Conservation (phyloP, 306 rosid species). For the Abrus pulchellus region DNA sequence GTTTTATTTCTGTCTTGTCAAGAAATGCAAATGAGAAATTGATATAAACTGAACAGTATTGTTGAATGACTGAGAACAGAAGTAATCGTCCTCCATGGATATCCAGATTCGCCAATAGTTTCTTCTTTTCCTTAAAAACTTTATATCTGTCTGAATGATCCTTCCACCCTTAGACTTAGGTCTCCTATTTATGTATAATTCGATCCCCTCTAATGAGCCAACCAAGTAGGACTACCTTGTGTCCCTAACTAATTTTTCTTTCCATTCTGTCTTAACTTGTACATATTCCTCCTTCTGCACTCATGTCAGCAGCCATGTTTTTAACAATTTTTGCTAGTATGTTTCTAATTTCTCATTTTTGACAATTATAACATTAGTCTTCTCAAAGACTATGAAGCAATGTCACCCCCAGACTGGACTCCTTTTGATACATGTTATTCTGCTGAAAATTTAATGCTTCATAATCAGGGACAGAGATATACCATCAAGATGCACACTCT, state of each 20-base stretch:
- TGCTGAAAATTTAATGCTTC: background rate
- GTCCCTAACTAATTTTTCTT: background rate
- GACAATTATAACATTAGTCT: background rate
- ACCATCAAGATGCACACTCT: constrained; percentile 9
- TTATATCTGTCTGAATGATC: background rate
- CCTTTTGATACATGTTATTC: constrained; percentile 1
- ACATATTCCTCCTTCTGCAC: background rate
- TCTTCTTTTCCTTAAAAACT: background rate
- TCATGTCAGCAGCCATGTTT: background rate
- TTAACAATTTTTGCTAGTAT: background rate
- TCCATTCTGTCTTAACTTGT: background rate
- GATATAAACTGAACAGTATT: background rate
- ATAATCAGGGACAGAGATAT: background rate
- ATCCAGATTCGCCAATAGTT: background rate
- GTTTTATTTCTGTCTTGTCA: background rate
- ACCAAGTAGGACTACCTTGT: background rate
- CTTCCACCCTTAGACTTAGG: background rate
- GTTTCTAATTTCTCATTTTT: constrained; percentile 14
- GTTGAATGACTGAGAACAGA: background rate
- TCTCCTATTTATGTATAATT: background rate
- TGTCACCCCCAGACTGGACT: background rate
- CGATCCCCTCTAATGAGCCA: background rate
- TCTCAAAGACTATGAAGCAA: background rate
- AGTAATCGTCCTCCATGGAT: background rate
- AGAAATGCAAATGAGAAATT: background rate